A percentile compares a stretch with the other conserved stretches of the same genome.
phyloP scores from a whole-genome alignment of 768 basidiomycete genomes.

The Rhizopogon vesiculosus region DNA sequence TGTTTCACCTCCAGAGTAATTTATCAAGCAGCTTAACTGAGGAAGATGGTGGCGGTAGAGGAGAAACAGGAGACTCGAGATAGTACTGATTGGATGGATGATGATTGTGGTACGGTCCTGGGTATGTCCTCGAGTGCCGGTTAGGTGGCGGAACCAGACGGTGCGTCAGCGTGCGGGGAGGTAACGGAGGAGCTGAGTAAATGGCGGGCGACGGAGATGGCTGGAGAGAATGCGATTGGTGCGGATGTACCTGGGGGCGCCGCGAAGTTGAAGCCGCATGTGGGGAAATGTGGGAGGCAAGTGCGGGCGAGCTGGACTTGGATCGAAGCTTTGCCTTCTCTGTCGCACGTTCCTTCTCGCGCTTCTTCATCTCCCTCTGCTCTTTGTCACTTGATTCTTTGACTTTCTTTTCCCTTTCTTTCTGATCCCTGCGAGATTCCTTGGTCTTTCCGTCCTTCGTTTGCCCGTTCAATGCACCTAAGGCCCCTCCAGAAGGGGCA shows the following conservation, averaged over 20 bases:
- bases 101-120: slow-evolving; percentile 2
- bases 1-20: slow-evolving; percentile 13
- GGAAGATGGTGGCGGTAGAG: not conserved
- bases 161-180: slow-evolving; percentile 1
- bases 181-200: slow-evolving; percentile 33
- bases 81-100: not conserved
- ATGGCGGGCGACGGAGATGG: slow-evolving; percentile 36
- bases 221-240: slow-evolving; percentile 31
- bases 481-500: not conserved
- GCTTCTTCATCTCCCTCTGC: slow-evolving; percentile 25
- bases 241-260: slow-evolving; percentile 22
- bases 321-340: slow-evolving; percentile 28
- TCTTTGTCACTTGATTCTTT: slow-evolving; percentile 12
- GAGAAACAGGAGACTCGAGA: not conserved
- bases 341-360: slow-evolving; percentile 34
- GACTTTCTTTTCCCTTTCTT: not conserved
- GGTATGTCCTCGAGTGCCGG: slow-evolving; percentile 14
- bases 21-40: slow-evolving; percentile 17
- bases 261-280: slow-evolving; percentile 11
- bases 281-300: slow-evolving; percentile 6
- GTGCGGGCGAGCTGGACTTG: slow-evolving; percentile 2
- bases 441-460: slow-evolving; percentile 1
- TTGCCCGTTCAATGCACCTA: not conserved
- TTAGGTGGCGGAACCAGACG: not conserved
- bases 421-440: not conserved